Percentiles rank a stretch among this genome's conserved stretches.
phyloP scores from a whole-genome alignment of 2,329 filamentous ascomycete species.

The Clonostachys chloroleuca region DNA sequence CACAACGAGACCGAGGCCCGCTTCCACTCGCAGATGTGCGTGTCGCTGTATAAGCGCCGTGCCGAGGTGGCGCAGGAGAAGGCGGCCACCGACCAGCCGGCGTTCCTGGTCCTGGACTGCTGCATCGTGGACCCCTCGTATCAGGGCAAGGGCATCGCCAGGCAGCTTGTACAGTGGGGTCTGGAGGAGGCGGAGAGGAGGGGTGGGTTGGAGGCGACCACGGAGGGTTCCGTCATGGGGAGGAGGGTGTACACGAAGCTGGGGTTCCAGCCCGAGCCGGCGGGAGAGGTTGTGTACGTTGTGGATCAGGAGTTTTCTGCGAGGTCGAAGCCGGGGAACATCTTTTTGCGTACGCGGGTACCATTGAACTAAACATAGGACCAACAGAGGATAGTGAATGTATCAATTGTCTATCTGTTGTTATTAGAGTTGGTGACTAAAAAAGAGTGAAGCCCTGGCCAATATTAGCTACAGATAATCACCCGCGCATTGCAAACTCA shows the following conservation, averaged over 20 bases:
- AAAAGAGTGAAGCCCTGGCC: no score
- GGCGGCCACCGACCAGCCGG: slow-evolving; percentile 26
- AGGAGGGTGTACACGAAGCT: slow-evolving; percentile 37
- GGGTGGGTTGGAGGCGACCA: slow-evolving; percentile 33
- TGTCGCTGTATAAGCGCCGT: slow-evolving; percentile 36
- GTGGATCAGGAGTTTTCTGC: slow-evolving; percentile 35
- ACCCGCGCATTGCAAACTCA: no score
- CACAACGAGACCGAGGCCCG: slow-evolving; percentile 36
- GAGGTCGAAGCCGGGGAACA: slow-evolving; percentile 30
- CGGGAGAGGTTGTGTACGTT: slow-evolving; percentile 31
- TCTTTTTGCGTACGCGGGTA: slow-evolving; percentile 37
- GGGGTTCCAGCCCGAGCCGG: slow-evolving; percentile 31
- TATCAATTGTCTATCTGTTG: no score
- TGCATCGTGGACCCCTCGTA: slow-evolving; percentile 48
- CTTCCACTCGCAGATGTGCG: slow-evolving; percentile 37
- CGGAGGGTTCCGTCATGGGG: slow-evolving; percentile 44
- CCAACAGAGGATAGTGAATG: no score
- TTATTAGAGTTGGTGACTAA: no score
- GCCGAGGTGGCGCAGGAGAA: slow-evolving; percentile 34
- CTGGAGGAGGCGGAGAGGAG: slow-evolving; percentile 32
- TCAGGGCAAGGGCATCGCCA: slow-evolving; percentile 44
- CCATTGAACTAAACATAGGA: no score
- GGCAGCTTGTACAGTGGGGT: slow-evolving; percentile 40
- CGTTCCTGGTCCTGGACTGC: slow-evolving; percentile 43
- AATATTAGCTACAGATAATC: no score